Conservation (phyloP, 2,329 filamentous ascomycete genomes). For the Chaetomiaceae sp. region DNA sequence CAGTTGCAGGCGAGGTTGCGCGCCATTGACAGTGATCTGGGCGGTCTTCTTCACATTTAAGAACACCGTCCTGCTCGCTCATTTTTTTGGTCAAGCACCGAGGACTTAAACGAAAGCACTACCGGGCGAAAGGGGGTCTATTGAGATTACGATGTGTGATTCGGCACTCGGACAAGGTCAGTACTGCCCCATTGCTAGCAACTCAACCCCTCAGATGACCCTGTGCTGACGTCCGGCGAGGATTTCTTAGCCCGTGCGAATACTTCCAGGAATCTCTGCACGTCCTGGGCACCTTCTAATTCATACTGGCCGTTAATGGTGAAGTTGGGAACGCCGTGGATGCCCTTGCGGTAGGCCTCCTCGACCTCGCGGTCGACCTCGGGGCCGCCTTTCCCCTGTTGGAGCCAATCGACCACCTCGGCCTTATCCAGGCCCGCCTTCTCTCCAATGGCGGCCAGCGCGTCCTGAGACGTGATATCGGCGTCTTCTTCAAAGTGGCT, state of each 20-base stretch:
- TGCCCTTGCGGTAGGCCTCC: constrained; percentile 44
- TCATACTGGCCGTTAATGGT: constrained; percentile 64
- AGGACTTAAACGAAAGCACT: no score
- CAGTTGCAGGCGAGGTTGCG: constrained; percentile 50
- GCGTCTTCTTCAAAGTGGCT: constrained; percentile 61
- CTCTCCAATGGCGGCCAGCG: constrained; percentile 48
- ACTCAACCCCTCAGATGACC: constrained; percentile 7
- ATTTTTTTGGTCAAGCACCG: no score
- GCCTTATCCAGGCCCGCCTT: constrained; percentile 48
- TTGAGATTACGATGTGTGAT: no score
- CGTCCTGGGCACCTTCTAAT: constrained; percentile 68
- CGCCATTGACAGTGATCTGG: constrained; percentile 53
- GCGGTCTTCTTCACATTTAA: constrained; percentile 49
- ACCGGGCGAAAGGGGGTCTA: no score
- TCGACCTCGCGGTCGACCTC: constrained; percentile 54
- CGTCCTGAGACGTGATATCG: constrained; percentile 55
- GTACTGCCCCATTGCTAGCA: constrained; percentile 15
- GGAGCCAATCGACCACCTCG: constrained; percentile 51
- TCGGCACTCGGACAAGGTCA: background rate
- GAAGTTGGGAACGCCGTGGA: constrained; percentile 71
- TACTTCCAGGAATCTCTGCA: constrained; percentile 58
- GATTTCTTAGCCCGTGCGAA: constrained; percentile 50
- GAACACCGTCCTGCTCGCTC: background rate
- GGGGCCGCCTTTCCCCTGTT: constrained; percentile 48
- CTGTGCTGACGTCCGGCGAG: constrained; percentile 13